These are phyloP conservation scores for Scutellospora calospora DNA, from an alignment of 371 early-diverging fungal genomes.

Conservation along the genomic window DNA sequence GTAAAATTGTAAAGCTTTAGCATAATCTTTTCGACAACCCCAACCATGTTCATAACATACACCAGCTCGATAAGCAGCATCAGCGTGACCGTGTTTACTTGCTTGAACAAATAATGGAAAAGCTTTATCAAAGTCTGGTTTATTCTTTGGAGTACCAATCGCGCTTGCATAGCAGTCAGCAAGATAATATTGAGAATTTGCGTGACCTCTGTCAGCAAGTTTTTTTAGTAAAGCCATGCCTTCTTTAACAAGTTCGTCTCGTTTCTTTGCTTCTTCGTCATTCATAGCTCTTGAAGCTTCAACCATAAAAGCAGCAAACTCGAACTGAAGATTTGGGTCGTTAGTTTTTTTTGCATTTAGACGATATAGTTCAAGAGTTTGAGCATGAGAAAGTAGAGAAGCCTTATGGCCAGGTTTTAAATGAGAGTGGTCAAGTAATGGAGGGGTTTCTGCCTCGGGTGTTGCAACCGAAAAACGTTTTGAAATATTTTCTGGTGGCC, in stretches of 20 bases:
- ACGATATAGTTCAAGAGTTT: slow-evolving; percentile 80
- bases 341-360: slow-evolving; percentile 86
- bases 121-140: slow-evolving; percentile 75
- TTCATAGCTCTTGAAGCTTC: slow-evolving; percentile 69
- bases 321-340: slow-evolving; percentile 81
- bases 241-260: slow-evolving; percentile 68
- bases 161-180: slow-evolving; percentile 72
- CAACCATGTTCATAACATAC: slow-evolving; percentile 76
- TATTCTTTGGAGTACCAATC: slow-evolving; percentile 63
- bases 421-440: slow-evolving; percentile 71
- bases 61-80: slow-evolving; percentile 76
- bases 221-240: slow-evolving; percentile 69
- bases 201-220: slow-evolving; percentile 68
- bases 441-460: slow-evolving; percentile 24
- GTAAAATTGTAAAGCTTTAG: slow-evolving; percentile 78
- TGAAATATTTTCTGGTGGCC: too few species aligned
- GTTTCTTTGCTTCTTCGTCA: slow-evolving; percentile 58
- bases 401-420: slow-evolving; percentile 73
- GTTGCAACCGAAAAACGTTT: too few species aligned
- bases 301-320: slow-evolving; percentile 84
- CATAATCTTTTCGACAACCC: slow-evolving; percentile 67
- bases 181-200: slow-evolving; percentile 72
- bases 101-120: slow-evolving; percentile 76
- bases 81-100: slow-evolving; percentile 73
- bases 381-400: slow-evolving; percentile 70